Evolutionary conservation across 1,284 basidiomycete species (phyloP).

Genomic region (Clitocybe nebularis): DNA sequence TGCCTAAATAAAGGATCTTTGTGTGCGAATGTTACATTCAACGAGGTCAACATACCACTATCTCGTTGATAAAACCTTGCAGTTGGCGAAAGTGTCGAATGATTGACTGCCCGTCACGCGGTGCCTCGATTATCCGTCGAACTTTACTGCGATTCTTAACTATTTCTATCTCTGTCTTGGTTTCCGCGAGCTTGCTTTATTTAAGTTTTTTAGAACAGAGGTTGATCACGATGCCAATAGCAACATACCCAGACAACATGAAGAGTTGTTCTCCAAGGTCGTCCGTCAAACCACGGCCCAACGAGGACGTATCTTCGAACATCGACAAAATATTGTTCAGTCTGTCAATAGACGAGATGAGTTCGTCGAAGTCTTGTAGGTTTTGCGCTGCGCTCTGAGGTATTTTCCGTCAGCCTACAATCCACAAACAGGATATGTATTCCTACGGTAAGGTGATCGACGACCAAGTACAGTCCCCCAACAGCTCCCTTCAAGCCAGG

Average conservation of each 20-base stretch:
- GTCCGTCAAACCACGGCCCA: slow-evolving; percentile 14
- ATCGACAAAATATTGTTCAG: slow-evolving; percentile 14
- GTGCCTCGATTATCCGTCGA: slow-evolving; percentile 13
- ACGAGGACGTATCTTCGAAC: slow-evolving; percentile 14
- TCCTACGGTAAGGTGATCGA: slow-evolving; percentile 11
- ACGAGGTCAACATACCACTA: slow-evolving; percentile 6
- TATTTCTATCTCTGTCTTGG: slow-evolving; percentile 7
- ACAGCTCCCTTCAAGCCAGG: slow-evolving; percentile 13
- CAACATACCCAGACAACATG: slow-evolving; percentile 9
- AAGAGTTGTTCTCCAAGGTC: slow-evolving; percentile 14
- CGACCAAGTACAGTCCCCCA: slow-evolving; percentile 9
- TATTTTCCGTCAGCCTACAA: too few relatives aligned
- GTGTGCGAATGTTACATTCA: not conserved
- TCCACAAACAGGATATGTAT: not conserved
- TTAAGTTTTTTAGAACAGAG: not conserved
- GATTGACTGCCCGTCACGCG: slow-evolving; percentile 11
- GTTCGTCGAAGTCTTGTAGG: slow-evolving; percentile 8
- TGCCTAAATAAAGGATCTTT: slow-evolving; percentile 1
- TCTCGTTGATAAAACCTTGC: slow-evolving; percentile 12
- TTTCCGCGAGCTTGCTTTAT: slow-evolving; percentile 10
- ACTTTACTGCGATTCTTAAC: slow-evolving; percentile 10
- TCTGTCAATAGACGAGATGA: slow-evolving; percentile 9
- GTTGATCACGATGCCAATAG: not conserved
- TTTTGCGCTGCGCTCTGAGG: slow-evolving; percentile 12
- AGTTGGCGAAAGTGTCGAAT: slow-evolving; percentile 11